These are phyloP conservation scores for Eimeria praecox DNA, from an alignment of 169 alveolate species.

Conservation along the genomic window DNA sequence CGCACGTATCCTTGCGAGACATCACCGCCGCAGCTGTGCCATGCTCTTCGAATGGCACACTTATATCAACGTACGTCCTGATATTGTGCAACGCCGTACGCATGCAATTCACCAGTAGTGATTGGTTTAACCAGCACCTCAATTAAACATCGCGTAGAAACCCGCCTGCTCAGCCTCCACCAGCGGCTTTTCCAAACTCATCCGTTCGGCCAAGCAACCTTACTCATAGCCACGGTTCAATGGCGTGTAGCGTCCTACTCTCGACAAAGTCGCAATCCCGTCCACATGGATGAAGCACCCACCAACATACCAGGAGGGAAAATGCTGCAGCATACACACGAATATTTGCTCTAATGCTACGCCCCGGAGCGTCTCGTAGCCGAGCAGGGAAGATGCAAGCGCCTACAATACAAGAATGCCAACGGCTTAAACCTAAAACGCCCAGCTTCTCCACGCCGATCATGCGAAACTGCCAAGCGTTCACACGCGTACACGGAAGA, in stretches of 20 bases:
- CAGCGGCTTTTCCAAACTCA: not conserved
- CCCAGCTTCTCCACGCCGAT: too few species aligned
- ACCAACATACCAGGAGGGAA: too few species aligned
- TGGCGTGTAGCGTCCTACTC: not conserved
- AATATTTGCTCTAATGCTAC: too few species aligned
- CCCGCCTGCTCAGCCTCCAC: not conserved
- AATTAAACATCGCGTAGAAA: not conserved
- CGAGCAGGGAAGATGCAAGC: too few species aligned
- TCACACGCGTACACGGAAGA: too few species aligned
- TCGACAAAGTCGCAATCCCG: not conserved
- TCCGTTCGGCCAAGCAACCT: not conserved
- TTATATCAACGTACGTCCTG: not conserved
- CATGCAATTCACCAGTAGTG: not conserved
- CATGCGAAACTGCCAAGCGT: too few species aligned
- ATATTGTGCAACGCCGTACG: not conserved
- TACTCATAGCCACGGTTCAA: not conserved
- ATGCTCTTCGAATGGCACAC: not conserved
- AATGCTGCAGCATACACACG: too few species aligned
- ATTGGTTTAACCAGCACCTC: not conserved
- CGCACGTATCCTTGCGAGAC: not conserved
- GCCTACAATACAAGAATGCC: too few species aligned
- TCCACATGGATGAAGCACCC: too few species aligned
- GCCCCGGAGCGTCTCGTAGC: too few species aligned
- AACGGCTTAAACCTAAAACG: too few species aligned
- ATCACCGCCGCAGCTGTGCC: not conserved